phyloP scores from a whole-genome alignment of 1,284 basidiomycete species.

The Leccinum subspadiceum region DNA sequence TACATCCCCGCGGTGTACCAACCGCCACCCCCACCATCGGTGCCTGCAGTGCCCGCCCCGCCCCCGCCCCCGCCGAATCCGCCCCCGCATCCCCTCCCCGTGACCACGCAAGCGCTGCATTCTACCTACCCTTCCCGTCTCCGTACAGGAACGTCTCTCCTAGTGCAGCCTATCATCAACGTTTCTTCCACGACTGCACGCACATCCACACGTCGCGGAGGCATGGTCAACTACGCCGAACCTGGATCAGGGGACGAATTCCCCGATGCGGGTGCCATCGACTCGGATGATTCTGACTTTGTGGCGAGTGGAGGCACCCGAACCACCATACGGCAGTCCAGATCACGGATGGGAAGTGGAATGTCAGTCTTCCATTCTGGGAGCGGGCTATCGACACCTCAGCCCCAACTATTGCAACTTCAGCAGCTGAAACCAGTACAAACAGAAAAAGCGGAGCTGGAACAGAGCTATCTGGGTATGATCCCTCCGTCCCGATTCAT shows the following conservation, averaged over 20 bases:
- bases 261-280: slow-evolving; percentile 73
- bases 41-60: too few relatives aligned
- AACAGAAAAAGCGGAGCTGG: slow-evolving; percentile 57
- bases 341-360: slow-evolving; percentile 38
- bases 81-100: slow-evolving; percentile 53
- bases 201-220: slow-evolving; percentile 54
- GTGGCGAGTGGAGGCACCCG: slow-evolving; percentile 51
- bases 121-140: slow-evolving; percentile 91
- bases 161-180: slow-evolving; percentile 85
- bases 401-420: slow-evolving; percentile 29
- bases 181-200: slow-evolving; percentile 40
- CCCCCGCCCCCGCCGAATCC: slow-evolving; percentile 38
- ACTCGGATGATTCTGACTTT: slow-evolving; percentile 74
- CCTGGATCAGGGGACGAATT: slow-evolving; percentile 80
- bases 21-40: slow-evolving; percentile 22
- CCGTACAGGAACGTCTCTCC: slow-evolving; percentile 85
- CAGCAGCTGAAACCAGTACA: slow-evolving; percentile 28
- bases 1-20: slow-evolving; percentile 35
- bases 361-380: slow-evolving; percentile 36
- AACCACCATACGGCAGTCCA: slow-evolving; percentile 42
- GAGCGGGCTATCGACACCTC: slow-evolving; percentile 33
- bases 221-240: slow-evolving; percentile 85
- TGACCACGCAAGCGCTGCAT: slow-evolving; percentile 69
- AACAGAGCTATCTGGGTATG: slow-evolving; percentile 87
- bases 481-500: slow-evolving; percentile 83